Evolutionary conservation across 2,329 filamentous ascomycete genomes (phyloP).

Genomic region (Botrytis fragariae): DNA sequence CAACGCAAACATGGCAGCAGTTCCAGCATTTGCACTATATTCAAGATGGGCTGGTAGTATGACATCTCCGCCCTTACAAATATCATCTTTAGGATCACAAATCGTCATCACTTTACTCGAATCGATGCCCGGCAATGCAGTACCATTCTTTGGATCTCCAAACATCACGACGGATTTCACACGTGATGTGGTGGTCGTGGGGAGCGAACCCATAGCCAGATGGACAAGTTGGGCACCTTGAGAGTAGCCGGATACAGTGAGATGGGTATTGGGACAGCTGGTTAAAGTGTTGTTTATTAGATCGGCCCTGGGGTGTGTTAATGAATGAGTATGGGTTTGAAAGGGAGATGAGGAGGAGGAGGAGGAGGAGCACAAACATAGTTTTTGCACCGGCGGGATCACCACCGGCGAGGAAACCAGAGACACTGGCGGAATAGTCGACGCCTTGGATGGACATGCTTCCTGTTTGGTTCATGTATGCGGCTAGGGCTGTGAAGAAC

Average conservation of each 20-base stretch:
- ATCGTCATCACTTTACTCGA: conserved; percentile 29
- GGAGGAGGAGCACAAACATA: conserved; percentile 39
- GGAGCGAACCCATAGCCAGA: conserved; percentile 24
- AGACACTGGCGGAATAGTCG: conserved; percentile 48
- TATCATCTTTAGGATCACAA: conserved; percentile 30
- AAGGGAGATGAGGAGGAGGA: not conserved
- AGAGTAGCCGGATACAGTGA: conserved; percentile 33
- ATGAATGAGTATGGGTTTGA: not conserved
- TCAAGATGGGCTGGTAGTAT: conserved; percentile 28
- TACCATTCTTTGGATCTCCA: conserved; percentile 35
- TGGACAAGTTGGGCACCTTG: conserved; percentile 36
- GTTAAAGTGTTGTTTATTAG: conserved; percentile 29
- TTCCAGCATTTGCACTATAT: conserved; percentile 29
- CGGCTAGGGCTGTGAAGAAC: conserved; percentile 33
- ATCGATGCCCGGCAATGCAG: conserved; percentile 27
- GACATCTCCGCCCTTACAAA: conserved; percentile 29
- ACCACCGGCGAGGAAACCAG: conserved; percentile 48
- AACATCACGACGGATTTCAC: conserved; percentile 32
- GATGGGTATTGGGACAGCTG: conserved; percentile 28
- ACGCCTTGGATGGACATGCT: conserved; percentile 52
- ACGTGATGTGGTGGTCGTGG: conserved; percentile 24
- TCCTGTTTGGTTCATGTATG: conserved; percentile 41
- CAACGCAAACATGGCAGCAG: conserved; percentile 32
- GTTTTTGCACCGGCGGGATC: conserved; percentile 44
- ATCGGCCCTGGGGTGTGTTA: conserved; percentile 23